These are phyloP conservation scores for Pseudonitzschia multiseries DNA, from an alignment of 108 stramenopile species.

Conservation along the genomic window DNA sequence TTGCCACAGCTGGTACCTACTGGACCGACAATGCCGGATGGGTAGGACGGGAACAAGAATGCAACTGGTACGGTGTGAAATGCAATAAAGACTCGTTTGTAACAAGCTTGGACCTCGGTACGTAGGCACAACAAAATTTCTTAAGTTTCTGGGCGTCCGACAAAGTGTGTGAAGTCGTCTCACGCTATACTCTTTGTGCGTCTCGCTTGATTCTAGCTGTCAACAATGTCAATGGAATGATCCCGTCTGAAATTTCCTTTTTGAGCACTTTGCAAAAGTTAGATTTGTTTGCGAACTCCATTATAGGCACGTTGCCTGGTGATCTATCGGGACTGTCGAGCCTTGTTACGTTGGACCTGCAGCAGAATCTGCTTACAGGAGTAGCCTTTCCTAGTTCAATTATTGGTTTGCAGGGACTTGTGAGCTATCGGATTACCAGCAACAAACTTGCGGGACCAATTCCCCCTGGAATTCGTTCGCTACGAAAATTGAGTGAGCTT, in stretches of 20 bases:
- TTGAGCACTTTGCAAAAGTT: constrained; percentile 40
- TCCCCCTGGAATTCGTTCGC: neutral
- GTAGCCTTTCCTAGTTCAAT: constrained; percentile 34
- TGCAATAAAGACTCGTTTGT: constrained; percentile 39
- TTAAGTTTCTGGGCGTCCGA: neutral
- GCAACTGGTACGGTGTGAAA: constrained; percentile 49
- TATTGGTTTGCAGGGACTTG: constrained; percentile 14
- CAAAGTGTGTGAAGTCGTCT: neutral
- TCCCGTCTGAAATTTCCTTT: constrained; percentile 45
- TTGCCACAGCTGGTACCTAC: constrained; percentile 37
- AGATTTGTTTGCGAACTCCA: constrained; percentile 33
- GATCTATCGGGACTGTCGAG: constrained; percentile 17
- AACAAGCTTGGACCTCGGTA: constrained; percentile 27
- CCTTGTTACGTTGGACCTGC: constrained; percentile 28
- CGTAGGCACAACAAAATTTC: neutral
- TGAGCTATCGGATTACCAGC: constrained; percentile 9
- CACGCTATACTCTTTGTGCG: neutral
- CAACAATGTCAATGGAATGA: constrained; percentile 42
- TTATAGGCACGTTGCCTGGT: constrained; percentile 29
- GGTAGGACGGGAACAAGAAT: constrained; percentile 36
- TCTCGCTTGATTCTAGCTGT: constrained; percentile 13
- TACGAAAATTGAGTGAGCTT: constrained; percentile 14
- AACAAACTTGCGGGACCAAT: constrained; percentile 23
- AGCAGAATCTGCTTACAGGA: constrained; percentile 34
- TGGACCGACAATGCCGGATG: constrained; percentile 31